Evolutionary conservation across 2,329 filamentous ascomycete genomes (phyloP).

Genomic region (Lecanicillium sp.): DNA sequence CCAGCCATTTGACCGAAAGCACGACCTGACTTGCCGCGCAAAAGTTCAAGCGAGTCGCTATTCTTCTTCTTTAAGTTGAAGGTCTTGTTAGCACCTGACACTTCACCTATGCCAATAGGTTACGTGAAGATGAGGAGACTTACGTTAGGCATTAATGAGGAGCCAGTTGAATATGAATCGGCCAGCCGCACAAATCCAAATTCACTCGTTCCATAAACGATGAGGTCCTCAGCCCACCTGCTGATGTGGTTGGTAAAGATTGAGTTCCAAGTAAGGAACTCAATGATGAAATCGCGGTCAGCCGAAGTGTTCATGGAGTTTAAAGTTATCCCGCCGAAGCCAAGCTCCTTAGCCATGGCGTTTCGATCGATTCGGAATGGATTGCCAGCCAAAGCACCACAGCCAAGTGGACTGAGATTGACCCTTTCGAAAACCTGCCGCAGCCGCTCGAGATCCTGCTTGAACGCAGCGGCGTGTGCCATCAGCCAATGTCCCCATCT

Average conservation of each 20-base stretch:
- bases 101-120: background rate
- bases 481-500: constrained; percentile 25
- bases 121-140: background rate
- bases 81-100: constrained; percentile 24
- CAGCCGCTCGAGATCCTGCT: constrained; percentile 67
- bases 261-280: constrained; percentile 62
- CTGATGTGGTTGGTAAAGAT: constrained; percentile 64
- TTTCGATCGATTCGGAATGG: constrained; percentile 21
- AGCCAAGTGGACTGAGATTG: constrained; percentile 18
- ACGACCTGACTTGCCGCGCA: constrained; percentile 68
- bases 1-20: constrained; percentile 77
- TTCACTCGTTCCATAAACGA: constrained; percentile 70
- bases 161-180: constrained; percentile 73
- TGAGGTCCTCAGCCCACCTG: constrained; percentile 74
- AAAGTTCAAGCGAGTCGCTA: constrained; percentile 60
- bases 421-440: constrained; percentile 61
- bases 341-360: constrained; percentile 49
- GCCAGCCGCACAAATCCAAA: constrained; percentile 70
- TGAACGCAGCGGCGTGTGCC: constrained; percentile 47
- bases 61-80: constrained; percentile 67
- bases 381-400: constrained; percentile 18
- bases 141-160: constrained; percentile 20
- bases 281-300: constrained; percentile 65
- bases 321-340: constrained; percentile 58
- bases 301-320: constrained; percentile 65